A percentile compares a stretch with the other conserved stretches of the same genome.
Evolutionary conservation across 73 alveolate species (phyloP).

Genomic region (Paramecium biaurelia): DNA sequence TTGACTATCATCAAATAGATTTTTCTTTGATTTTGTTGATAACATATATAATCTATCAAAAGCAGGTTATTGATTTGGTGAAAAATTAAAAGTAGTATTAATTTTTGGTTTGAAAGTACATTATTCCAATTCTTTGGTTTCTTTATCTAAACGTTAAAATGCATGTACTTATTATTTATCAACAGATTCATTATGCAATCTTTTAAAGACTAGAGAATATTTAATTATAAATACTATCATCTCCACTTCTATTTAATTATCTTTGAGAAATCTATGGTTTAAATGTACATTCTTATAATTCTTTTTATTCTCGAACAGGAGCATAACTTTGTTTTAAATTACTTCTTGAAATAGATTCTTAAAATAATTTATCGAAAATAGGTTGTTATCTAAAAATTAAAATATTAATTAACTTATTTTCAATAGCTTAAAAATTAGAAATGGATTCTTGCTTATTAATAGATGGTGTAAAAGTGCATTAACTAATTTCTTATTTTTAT

Average conservation of each 20-base stretch:
- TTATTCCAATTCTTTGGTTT: neutral
- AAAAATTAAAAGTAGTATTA: neutral
- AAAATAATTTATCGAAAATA: conserved; percentile 19
- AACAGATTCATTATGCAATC: conserved; percentile 44
- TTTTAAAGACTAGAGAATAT: neutral
- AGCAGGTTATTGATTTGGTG: conserved; percentile 15
- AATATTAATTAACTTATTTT: neutral
- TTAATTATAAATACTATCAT: neutral
- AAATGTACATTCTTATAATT: conserved; percentile 16
- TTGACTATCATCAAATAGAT: neutral
- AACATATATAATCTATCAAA: conserved; percentile 37
- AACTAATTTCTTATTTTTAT: conserved; percentile 3
- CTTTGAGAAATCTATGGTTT: conserved; percentile 30
- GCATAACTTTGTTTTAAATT: neutral
- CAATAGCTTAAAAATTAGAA: neutral
- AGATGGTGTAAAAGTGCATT: conserved; percentile 2
- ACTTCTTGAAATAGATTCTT: neutral
- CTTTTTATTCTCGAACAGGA: neutral
- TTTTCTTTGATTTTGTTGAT: conserved; percentile 13
- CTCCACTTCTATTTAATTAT: neutral
- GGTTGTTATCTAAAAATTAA: neutral
- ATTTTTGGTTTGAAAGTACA: conserved; percentile 44
- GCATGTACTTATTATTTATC: conserved; percentile 8
- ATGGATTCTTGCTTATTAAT: neutral
- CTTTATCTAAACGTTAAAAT: neutral